Conservation (phyloP, 108 stramenopile species). For the Pseudonitzschia delicatissima region DNA sequence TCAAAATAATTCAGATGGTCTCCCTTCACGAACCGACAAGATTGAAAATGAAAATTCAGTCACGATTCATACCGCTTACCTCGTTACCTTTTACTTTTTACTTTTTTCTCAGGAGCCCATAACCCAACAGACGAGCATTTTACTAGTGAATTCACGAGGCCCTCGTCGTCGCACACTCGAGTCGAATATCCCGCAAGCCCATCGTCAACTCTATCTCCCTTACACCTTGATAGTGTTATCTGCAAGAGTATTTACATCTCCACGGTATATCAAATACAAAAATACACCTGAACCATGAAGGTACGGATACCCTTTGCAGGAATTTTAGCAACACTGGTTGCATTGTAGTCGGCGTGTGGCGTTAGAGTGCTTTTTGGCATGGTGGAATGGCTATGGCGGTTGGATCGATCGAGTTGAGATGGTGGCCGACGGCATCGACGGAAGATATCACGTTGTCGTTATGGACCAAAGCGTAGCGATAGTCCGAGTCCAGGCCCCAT, state of each 20-base stretch:
- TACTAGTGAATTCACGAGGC: not conserved
- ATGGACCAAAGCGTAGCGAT: too few species aligned
- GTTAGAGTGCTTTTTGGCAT: not conserved
- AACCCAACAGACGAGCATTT: too few species aligned
- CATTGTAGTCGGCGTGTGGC: not conserved
- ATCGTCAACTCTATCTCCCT: conserved; percentile 1
- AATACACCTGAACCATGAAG: conserved; percentile 8
- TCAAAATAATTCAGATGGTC: not conserved
- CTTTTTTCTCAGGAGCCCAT: conserved; percentile 4
- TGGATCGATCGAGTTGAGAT: not conserved
- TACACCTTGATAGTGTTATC: not conserved
- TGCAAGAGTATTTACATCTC: conserved; percentile 4
- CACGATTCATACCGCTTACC: not conserved
- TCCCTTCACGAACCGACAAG: not conserved
- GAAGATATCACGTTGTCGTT: too few species aligned
- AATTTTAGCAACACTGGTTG: not conserved
- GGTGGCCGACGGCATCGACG: too few species aligned
- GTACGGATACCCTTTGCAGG: conserved; percentile 8
- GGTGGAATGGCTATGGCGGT: not conserved
- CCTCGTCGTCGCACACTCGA: not conserved
- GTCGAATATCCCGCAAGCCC: not conserved
- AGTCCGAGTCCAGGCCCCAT: too few species aligned
- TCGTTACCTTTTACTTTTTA: conserved; percentile 4
- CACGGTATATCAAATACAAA: not conserved
- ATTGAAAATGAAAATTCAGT: not conserved